Evolutionary conservation across 306 rosid genomes (phyloP).

Genomic region (Lathyrus tuberosus): DNA sequence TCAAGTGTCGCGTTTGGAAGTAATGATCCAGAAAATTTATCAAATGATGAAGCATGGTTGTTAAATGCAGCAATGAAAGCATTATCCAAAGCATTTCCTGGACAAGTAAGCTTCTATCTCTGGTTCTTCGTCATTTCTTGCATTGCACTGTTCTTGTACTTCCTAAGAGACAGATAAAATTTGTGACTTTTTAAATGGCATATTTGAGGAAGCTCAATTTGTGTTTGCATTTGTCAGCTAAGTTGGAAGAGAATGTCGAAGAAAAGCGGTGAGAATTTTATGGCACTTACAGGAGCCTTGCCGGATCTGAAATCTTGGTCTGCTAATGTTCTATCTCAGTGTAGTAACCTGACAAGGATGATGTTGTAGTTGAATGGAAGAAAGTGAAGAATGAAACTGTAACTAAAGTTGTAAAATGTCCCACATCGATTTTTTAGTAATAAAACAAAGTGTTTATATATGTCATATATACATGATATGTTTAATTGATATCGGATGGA

Average conservation of each 20-base stretch:
- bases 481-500: no score
- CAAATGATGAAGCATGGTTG: conserved; percentile 55
- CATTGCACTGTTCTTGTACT: no score
- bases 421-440: no score
- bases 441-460: no score
- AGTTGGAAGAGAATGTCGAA: conserved; percentile 80
- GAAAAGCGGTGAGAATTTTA: conserved; percentile 66
- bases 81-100: conserved; percentile 73
- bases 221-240: conserved; percentile 58
- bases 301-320: conserved; percentile 82
- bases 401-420: no score
- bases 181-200: background rate
- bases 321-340: conserved; percentile 59
- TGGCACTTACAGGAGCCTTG: conserved; percentile 83
- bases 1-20: conserved; percentile 41
- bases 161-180: no score
- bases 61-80: conserved; percentile 64
- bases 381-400: no score
- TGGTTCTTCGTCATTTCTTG: conserved; percentile 24
- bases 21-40: conserved; percentile 35
- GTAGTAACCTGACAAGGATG: no score
- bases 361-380: no score
- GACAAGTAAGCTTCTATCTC: conserved; percentile 58
- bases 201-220: conserved; percentile 37
- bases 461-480: no score